Percentiles rank a stretch among this genome's conserved stretches.
Evolutionary conservation across 768 basidiomycete genomes (phyloP).

Genomic region (Boletus speciosus): DNA sequence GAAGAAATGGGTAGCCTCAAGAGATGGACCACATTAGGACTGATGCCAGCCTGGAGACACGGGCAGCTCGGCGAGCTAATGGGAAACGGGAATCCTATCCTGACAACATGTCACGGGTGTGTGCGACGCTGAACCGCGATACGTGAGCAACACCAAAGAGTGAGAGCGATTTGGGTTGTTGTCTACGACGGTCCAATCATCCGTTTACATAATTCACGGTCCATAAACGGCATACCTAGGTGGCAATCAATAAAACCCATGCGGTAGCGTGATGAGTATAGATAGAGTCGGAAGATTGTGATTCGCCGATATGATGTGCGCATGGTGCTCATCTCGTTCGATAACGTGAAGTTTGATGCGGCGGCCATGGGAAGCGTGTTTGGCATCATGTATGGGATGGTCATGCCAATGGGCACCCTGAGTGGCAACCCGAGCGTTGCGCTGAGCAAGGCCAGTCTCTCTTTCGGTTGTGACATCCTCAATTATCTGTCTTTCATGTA

Average conservation of each 20-base stretch:
- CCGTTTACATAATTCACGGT: not conserved
- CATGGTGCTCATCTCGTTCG: not conserved
- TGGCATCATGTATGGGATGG: not conserved
- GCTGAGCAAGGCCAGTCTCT: conserved; percentile 33
- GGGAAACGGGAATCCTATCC: not conserved
- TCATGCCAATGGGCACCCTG: not conserved
- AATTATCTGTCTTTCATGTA: conserved; percentile 30
- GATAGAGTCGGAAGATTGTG: not conserved
- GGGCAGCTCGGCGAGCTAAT: not conserved
- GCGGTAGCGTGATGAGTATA: not conserved
- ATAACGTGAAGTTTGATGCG: not conserved
- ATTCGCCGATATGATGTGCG: not conserved
- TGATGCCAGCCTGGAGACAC: not conserved
- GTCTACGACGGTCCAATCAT: not conserved
- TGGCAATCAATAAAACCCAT: not conserved
- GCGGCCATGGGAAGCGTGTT: not conserved
- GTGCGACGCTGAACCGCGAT: not conserved
- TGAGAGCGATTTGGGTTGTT: not conserved
- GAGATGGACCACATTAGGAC: not conserved
- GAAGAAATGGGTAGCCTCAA: not conserved
- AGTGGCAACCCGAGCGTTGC: conserved; percentile 30
- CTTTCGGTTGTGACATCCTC: conserved; percentile 42
- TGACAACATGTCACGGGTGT: not conserved
- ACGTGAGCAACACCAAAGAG: not conserved
- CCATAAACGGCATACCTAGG: not conserved